Base-by-base conservation (phyloP, 805 yeast species). In the Cyberlindnera euphorbiiphila region DNA sequence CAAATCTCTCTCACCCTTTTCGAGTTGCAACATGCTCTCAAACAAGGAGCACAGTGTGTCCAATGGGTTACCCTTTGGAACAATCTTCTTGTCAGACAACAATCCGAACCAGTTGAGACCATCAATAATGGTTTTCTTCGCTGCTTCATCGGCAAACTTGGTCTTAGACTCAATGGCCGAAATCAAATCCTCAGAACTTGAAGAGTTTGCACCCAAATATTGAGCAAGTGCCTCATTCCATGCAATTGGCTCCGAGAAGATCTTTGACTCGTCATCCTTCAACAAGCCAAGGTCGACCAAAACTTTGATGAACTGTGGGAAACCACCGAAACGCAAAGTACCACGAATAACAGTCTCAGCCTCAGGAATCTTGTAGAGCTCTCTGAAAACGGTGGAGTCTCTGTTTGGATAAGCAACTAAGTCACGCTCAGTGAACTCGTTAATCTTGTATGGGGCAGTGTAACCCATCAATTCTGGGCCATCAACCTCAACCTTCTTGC, bases 271-370 rank as follows among this genome's bases (percentile, higher is more conserved):
- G 20, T 77, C 81, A 53, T 93, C 98, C 61, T 78, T 80, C 60
- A 93, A 74, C 76, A 93, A 81, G 18, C 96, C 97, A 53, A 88
- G 68, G 66, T 91, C 98, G 41, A 93, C 98, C 34, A 93, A 75
- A 31, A 83, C 97, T 71, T 89, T 89, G 64, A 89, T 81, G 64
- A 93, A 91, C 70, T 91, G 96, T 43, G 98, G 96, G 91, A 93
- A 93, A 34, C 98, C 98, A 71, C 88, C 97, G 79, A 74, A 93
- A 71, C 98, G 80, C 61, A 93, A 75, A 47, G 98, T 93, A 60
- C 98, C 98, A 72, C 98, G 85, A 58, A 93, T 76, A 46, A 91
- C 87, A 43, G 96, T 87, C 60, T 93, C 87, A 51, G 98, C 98
- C 72, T 93, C 98, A 50, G 98, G 98, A 46, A 93, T 93, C 58